Evolutionary conservation across 2,329 filamentous ascomycete species (phyloP).

Genomic region (Ampelomyces quisqualis): DNA sequence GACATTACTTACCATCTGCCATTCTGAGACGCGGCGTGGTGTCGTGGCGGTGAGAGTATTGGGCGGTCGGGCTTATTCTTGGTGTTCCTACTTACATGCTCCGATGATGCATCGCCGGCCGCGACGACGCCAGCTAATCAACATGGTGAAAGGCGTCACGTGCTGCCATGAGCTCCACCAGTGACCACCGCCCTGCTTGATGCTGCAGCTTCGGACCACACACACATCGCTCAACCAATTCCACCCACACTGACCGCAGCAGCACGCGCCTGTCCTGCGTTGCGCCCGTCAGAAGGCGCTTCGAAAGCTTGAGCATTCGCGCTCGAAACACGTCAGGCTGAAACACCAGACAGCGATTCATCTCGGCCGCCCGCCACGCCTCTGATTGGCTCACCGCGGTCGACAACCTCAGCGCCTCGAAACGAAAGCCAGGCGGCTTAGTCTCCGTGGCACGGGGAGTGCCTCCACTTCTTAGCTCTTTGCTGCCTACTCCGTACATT

Average conservation of each 20-base stretch:
- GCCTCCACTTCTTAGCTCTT: neutral
- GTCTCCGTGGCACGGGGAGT: too few species aligned
- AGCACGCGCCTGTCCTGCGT: slow-evolving; percentile 10
- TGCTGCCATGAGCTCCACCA: neutral
- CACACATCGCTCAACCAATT: too few species aligned
- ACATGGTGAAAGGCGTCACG: neutral
- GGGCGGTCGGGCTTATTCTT: slow-evolving; percentile 5
- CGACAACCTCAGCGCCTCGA: slow-evolving; percentile 11
- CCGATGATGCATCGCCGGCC: slow-evolving; percentile 17
- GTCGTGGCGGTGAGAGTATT: slow-evolving; percentile 7
- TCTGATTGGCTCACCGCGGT: slow-evolving; percentile 29
- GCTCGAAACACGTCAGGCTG: slow-evolving; percentile 38
- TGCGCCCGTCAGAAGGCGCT: slow-evolving; percentile 1
- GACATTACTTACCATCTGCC: slow-evolving; percentile 25
- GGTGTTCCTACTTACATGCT: too few species aligned
- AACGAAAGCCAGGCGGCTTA: slow-evolving; percentile 16
- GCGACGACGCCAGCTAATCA: slow-evolving; percentile 11
- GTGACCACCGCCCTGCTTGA: neutral
- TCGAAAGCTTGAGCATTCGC: slow-evolving; percentile 2
- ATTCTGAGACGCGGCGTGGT: slow-evolving; percentile 14
- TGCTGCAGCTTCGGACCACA: too few species aligned
- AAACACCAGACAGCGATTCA: slow-evolving; percentile 37
- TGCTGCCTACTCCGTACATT: neutral
- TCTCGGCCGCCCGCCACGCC: slow-evolving; percentile 17
- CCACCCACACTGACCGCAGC: slow-evolving; percentile 1